phyloP scores from a whole-genome alignment of 1,284 basidiomycete genomes.

The Uromyces viciae-fabae region DNA sequence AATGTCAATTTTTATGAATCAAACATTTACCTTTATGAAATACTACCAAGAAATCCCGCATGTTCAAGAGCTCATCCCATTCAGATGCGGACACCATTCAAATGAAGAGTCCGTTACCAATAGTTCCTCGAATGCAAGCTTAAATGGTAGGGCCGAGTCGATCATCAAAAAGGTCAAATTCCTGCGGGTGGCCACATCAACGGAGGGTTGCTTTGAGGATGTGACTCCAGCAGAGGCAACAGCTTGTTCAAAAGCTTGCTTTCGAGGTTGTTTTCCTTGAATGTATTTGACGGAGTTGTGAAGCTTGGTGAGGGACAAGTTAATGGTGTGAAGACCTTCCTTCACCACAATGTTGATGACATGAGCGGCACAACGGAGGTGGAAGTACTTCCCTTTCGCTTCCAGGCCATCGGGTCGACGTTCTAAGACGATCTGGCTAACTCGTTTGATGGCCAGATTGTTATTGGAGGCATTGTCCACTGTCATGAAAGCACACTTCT shows the following conservation, averaged over 20 bases:
- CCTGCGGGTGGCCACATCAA: neutral
- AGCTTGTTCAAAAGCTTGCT: neutral
- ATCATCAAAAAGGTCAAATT: neutral
- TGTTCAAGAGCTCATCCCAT: neutral
- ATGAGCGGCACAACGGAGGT: neutral
- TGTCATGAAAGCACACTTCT: neutral
- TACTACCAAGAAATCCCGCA: neutral
- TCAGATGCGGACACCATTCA: neutral
- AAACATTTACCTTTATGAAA: neutral
- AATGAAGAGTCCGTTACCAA: neutral
- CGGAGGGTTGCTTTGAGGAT: neutral
- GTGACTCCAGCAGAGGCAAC: neutral
- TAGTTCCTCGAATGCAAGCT: neutral
- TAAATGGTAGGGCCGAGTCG: neutral
- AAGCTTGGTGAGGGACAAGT: neutral
- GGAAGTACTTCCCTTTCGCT: neutral
- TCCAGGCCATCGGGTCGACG: too few species aligned
- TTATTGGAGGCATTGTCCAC: neutral
- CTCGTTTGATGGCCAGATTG: neutral
- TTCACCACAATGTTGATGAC: slow-evolving; percentile 1
- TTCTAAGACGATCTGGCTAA: neutral
- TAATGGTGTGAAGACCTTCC: neutral
- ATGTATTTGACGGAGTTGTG: neutral
- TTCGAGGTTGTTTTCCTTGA: too few species aligned
- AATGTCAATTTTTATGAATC: neutral